These are phyloP conservation scores for Platanthera zijinensis DNA, from an alignment of 106 monocot species.

Conservation along the genomic window DNA sequence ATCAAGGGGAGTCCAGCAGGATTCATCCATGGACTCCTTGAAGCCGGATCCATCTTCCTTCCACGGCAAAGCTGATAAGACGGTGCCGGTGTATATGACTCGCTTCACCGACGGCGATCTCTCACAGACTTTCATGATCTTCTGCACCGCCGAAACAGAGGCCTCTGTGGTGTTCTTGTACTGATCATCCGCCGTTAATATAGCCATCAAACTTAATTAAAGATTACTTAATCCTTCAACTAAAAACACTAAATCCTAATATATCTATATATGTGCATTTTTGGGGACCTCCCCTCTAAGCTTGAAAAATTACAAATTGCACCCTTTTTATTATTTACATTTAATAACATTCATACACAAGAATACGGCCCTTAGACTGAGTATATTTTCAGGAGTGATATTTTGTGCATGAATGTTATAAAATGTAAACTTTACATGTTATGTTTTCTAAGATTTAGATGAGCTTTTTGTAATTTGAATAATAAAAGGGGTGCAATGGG, in stretches of 20 bases:
- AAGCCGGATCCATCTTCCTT: slow-evolving; percentile 17
- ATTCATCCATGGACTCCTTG: slow-evolving; percentile 37
- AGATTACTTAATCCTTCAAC: no score
- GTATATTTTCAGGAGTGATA: no score
- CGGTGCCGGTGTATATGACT: slow-evolving; percentile 31
- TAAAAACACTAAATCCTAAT: not conserved
- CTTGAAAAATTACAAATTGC: no score
- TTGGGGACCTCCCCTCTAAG: not conserved
- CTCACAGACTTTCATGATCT: not conserved
- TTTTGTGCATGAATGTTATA: no score
- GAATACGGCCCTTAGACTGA: no score
- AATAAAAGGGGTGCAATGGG: not conserved
- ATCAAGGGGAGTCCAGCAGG: slow-evolving; percentile 52
- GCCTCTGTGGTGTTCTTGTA: slow-evolving; percentile 9
- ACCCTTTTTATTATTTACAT: no score
- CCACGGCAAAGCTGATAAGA: slow-evolving; percentile 16
- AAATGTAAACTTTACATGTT: no score
- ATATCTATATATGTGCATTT: not conserved
- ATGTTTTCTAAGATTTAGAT: no score
- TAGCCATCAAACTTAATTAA: no score
- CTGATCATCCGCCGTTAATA: not conserved
- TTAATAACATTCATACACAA: no score
- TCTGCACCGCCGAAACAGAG: slow-evolving; percentile 2
- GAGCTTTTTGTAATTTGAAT: no score
- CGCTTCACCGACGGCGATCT: slow-evolving; percentile 9